A percentile compares a stretch with the other conserved stretches of the same genome.
These are phyloP conservation scores for Candida germanica DNA, from an alignment of 805 yeast genomes.

Conservation along the genomic window DNA sequence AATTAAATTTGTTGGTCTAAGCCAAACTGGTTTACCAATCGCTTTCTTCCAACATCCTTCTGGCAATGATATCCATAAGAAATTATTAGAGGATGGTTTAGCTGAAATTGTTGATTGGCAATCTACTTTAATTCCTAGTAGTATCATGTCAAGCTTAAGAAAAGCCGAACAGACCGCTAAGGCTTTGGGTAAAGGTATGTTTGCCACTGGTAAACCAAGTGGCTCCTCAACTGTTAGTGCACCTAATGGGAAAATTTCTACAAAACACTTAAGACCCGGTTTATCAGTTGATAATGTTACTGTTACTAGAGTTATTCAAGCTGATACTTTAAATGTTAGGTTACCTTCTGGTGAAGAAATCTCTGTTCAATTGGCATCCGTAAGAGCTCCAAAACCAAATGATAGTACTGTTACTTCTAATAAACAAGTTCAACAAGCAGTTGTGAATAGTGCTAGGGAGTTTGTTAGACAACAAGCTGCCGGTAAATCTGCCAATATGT, in stretches of 20 bases:
- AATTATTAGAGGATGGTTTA: slow-evolving; percentile 63
- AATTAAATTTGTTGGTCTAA: slow-evolving; percentile 57
- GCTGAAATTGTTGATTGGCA: slow-evolving; percentile 84
- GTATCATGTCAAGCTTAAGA: slow-evolving; percentile 58
- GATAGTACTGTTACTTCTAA: slow-evolving; percentile 48
- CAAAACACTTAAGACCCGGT: slow-evolving; percentile 41
- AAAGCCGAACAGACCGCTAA: slow-evolving; percentile 64
- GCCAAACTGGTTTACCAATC: slow-evolving; percentile 58
- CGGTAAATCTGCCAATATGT: slow-evolving; percentile 65
- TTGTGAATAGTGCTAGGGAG: slow-evolving; percentile 67
- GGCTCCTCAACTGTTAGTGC: slow-evolving; percentile 27
- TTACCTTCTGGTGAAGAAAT: slow-evolving; percentile 47
- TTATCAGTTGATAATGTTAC: slow-evolving; percentile 46
- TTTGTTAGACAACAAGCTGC: slow-evolving; percentile 64
- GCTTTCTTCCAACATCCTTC: slow-evolving; percentile 66
- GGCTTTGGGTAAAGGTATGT: slow-evolving; percentile 54
- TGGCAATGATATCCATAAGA: slow-evolving; percentile 67
- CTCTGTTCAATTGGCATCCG: slow-evolving; percentile 72
- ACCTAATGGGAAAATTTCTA: slow-evolving; percentile 14
- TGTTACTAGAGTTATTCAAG: slow-evolving; percentile 59
- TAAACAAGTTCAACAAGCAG: slow-evolving; percentile 42
- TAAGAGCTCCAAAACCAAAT: slow-evolving; percentile 68
- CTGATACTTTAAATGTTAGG: slow-evolving; percentile 63
- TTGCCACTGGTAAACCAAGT: slow-evolving; percentile 9
- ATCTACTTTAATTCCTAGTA: slow-evolving; percentile 61